Conservation (phyloP, 225 moss, liverwort and hornwort genomes). For the Pleurozium schreberi region DNA sequence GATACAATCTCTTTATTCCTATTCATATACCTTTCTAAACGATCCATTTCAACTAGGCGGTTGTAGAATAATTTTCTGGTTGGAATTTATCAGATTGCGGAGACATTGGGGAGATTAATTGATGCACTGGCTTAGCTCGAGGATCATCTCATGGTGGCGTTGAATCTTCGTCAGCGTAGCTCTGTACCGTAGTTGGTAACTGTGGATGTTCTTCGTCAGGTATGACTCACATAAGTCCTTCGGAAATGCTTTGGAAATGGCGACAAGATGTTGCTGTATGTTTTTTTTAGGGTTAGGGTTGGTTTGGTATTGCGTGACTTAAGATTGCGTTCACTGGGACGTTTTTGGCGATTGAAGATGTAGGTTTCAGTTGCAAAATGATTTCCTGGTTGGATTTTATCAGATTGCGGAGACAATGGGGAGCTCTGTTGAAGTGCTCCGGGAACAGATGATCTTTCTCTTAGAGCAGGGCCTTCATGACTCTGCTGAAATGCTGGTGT, state of each 20-base stretch:
- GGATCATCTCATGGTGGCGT: background rate
- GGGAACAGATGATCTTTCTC: constrained; percentile 77
- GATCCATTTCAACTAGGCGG: background rate
- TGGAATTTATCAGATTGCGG: background rate
- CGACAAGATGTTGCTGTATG: background rate
- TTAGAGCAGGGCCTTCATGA: constrained; percentile 83
- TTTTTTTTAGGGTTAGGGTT: background rate
- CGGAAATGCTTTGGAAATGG: background rate
- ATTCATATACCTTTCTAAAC: background rate
- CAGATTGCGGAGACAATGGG: constrained; percentile 19
- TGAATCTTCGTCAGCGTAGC: background rate
- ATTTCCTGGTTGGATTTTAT: background rate
- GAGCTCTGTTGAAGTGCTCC: constrained; percentile 59
- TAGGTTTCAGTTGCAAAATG: background rate
- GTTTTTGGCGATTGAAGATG: background rate
- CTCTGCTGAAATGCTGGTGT: constrained; percentile 78
- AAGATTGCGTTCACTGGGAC: background rate
- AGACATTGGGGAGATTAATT: constrained; percentile 24
- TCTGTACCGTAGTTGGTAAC: background rate
- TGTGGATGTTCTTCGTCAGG: background rate
- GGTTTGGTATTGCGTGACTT: background rate
- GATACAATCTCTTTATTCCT: background rate
- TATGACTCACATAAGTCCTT: background rate
- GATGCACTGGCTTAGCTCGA: constrained; percentile 24
- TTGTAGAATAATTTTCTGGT: background rate